Evolutionary conservation across 2,329 filamentous ascomycete species (phyloP), one percentile per base, ranked within the genome.

Genomic region (Colletotrichum orchidophilum): DNA sequence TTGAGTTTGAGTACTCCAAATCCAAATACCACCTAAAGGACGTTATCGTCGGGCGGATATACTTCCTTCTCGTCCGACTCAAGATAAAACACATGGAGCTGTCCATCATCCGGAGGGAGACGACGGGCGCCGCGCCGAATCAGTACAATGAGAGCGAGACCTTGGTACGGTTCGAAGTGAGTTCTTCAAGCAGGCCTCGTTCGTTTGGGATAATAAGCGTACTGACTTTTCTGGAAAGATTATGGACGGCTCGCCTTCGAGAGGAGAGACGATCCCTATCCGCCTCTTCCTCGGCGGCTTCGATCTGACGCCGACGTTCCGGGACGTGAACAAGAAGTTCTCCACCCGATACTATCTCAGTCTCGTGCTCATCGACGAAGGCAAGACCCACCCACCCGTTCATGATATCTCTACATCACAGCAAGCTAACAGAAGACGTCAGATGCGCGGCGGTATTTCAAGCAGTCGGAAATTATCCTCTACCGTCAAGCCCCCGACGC

Each of bases 51-150:
- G 96, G 96, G 70, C 90, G 97, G 76, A 99, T 99, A 87, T 99
- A 99, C 86, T 99, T 99, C 85, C 85, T 99, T 75, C 89, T 99
- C 59, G 96, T 99, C 73, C 91, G 96, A 78, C 87, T 99, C 81
- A 99, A 99, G 91, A 99, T 99, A 82, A 98, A 98, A 85, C 96
- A 99, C 83, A 99, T 99, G 96, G 96, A 99, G 85, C 85, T 99
- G 73, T 97, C 94, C 75, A 99, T 99, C 78, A 99, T 99, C 81
- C 90, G 97, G 75, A 88, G 97, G 76, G 96, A 99, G 84, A 99
- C 96, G 2, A 99, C 96, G 1, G 96, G 97, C 66, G 94, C 95
- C 5, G 94, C 96, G 26, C 96, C 96, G 7, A 99, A 99, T 81
- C 97, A 99, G 83, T 99, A 99, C 85, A 99, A 99, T 81, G 97